Conservation (phyloP, 148 eudicot genomes). For the Rhododendron henanense region DNA sequence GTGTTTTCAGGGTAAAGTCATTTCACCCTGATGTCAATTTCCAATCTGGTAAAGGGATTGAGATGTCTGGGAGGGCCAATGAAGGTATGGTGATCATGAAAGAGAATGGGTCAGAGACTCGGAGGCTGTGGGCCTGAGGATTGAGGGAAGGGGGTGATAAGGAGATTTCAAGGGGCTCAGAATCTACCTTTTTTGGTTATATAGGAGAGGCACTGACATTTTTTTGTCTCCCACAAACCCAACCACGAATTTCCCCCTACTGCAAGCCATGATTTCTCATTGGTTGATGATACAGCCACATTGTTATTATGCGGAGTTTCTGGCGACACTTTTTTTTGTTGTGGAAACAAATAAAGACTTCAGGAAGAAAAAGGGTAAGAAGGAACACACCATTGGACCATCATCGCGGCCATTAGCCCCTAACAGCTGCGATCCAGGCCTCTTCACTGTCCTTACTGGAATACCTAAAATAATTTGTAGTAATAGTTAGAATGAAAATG, state of each 20-base stretch:
- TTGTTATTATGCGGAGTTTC: background rate
- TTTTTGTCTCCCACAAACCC: background rate
- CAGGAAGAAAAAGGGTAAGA: background rate
- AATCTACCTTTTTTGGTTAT: background rate
- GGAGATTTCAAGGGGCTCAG: background rate
- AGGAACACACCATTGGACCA: conserved; percentile 71
- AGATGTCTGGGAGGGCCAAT: background rate
- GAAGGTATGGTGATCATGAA: background rate
- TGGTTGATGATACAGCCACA: background rate
- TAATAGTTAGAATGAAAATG: background rate
- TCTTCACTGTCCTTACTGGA: conserved; percentile 61
- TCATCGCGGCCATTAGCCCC: conserved; percentile 98
- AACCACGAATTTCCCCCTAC: background rate
- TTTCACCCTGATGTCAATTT: background rate
- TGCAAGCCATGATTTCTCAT: background rate
- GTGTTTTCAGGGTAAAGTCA: background rate
- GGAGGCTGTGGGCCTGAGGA: background rate
- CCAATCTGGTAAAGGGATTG: background rate
- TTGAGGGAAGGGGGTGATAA: background rate
- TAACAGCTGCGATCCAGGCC: conserved; percentile 78
- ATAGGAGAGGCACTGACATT: background rate
- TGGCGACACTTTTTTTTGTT: background rate
- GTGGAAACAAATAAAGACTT: background rate
- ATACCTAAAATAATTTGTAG: conserved; percentile 29
- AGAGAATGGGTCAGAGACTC: background rate